Conservation (phyloP, 83 land plant genomes). For the Thuja plicata region DNA sequence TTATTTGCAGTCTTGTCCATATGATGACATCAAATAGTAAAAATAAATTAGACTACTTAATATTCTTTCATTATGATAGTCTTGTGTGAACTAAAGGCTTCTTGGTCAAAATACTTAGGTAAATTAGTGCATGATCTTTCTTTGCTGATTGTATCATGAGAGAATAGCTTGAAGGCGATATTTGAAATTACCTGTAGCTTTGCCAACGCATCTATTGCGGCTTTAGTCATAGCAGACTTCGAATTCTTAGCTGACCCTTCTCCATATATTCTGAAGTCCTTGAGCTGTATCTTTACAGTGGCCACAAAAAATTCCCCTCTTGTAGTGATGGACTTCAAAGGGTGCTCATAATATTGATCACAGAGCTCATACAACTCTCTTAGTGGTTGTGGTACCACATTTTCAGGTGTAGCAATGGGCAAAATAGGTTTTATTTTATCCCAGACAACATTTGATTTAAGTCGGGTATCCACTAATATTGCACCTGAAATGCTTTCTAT, state of each 20-base stretch:
- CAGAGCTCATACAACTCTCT: slow-evolving; percentile 79
- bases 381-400: slow-evolving; percentile 65
- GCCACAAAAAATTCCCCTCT: slow-evolving; percentile 46
- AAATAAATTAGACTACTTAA: no score
- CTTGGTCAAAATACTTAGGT: no score
- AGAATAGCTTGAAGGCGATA: not conserved
- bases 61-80: no score
- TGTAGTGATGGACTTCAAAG: slow-evolving; percentile 16
- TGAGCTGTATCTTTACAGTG: slow-evolving; percentile 45
- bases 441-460: slow-evolving; percentile 78
- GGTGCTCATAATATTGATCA: slow-evolving; percentile 43
- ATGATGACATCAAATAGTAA: no score
- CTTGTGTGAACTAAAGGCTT: no score
- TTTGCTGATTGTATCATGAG: not conserved
- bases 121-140: not conserved
- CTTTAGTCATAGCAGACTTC: slow-evolving; percentile 52
- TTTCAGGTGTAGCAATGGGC: slow-evolving; percentile 94
- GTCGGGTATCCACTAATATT: slow-evolving; percentile 64
- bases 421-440: slow-evolving; percentile 64
- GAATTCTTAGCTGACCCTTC: slow-evolving; percentile 24
- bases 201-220: slow-evolving; percentile 38
- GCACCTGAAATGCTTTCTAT: slow-evolving; percentile 97
- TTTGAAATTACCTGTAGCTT: slow-evolving; percentile 41
- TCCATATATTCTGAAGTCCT: slow-evolving; percentile 32
- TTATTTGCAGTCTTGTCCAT: no score